Evolutionary conservation across 176 grass and related monocot species (phyloP).

Genomic region (Dendrocalamus sinicus): DNA sequence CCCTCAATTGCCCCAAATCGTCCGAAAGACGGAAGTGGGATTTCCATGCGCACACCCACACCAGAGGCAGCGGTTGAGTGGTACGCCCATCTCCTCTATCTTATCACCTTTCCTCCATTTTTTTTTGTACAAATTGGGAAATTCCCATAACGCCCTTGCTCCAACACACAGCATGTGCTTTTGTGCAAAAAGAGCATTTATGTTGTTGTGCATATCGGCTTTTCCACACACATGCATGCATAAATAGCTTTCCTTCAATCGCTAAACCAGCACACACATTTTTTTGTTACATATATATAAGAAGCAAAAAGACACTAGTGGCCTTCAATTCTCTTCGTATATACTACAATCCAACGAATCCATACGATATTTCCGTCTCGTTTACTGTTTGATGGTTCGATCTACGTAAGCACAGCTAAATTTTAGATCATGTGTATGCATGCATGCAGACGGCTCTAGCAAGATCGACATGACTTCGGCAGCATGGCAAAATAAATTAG

Average conservation of each 20-base stretch:
- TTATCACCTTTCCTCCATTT: too few relatives aligned
- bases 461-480: background rate
- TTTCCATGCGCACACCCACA: too few relatives aligned
- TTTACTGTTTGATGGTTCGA: background rate
- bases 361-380: background rate
- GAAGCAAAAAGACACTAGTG: background rate
- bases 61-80: too few relatives aligned
- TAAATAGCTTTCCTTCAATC: too few relatives aligned
- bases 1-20: too few relatives aligned
- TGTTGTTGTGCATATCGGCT: background rate
- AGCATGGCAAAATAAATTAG: constrained; percentile 5
- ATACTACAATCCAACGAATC: background rate
- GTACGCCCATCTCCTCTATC: too few relatives aligned
- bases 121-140: too few relatives aligned
- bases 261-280: background rate
- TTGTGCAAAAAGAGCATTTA: too few relatives aligned
- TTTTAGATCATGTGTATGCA: background rate
- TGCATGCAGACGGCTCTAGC: background rate
- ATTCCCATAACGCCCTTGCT: too few relatives aligned
- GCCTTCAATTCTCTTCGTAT: background rate
- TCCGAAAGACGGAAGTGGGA: too few relatives aligned
- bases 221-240: too few relatives aligned
- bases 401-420: background rate
- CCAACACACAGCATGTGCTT: too few relatives aligned
- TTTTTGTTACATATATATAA: background rate